A percentile compares a stretch with the other conserved stretches of the same genome.
Evolutionary conservation across 1,284 basidiomycete species (phyloP).

Genomic region (Anthracocystis panici-leucophaei): DNA sequence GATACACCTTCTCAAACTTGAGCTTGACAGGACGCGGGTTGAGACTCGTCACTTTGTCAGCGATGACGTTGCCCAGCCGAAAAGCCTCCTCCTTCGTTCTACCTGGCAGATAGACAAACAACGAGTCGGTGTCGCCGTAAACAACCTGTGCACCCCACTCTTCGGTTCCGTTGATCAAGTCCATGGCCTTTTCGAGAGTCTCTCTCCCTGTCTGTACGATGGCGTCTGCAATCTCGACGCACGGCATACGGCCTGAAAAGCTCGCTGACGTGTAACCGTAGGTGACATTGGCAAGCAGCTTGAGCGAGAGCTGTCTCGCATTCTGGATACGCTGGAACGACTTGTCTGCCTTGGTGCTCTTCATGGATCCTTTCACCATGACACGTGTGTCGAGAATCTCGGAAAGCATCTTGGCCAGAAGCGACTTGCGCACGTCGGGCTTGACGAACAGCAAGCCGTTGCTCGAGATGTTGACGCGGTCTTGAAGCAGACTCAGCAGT

Average conservation of each 20-base stretch:
- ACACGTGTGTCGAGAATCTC: conserved; percentile 95
- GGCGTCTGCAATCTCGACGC: conserved; percentile 96
- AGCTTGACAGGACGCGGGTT: conserved; percentile 94
- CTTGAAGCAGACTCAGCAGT: conserved; percentile 65
- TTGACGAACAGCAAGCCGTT: conserved; percentile 96
- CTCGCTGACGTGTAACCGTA: conserved; percentile 95
- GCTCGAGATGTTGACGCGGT: conserved; percentile 71
- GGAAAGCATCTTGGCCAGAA: conserved; percentile 89
- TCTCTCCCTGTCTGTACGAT: conserved; percentile 97
- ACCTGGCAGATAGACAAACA: conserved; percentile 90
- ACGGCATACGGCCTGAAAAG: conserved; percentile 96
- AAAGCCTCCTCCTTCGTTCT: conserved; percentile 94
- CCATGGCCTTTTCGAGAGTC: conserved; percentile 94
- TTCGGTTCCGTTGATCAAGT: conserved; percentile 76
- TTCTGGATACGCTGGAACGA: conserved; percentile 63
- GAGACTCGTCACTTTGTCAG: conserved; percentile 83
- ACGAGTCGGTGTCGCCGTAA: conserved; percentile 97
- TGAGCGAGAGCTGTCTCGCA: conserved; percentile 64
- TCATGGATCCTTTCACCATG: conserved; percentile 97
- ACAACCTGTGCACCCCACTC: conserved; percentile 91
- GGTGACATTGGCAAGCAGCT: conserved; percentile 68
- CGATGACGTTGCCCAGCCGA: conserved; percentile 89
- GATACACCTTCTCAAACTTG: conserved; percentile 98
- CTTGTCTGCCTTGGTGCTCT: conserved; percentile 80
- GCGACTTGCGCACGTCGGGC: conserved; percentile 82